Conservation (phyloP, 306 rosid species). For the Quercus ilex region DNA sequence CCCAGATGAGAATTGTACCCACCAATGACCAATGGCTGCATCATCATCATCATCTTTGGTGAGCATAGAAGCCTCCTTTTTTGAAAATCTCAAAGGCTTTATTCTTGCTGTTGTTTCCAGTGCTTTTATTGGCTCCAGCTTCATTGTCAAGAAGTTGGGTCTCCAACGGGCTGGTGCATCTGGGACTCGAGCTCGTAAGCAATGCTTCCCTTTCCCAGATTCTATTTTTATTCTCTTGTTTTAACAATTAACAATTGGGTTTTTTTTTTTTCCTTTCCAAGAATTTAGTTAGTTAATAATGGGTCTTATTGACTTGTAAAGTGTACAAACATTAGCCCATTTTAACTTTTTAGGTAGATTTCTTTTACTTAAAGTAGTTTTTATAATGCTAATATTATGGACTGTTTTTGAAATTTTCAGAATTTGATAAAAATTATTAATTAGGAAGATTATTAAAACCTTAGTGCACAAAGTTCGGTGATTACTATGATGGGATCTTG, state of each 20-base stretch:
- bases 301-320: not conserved
- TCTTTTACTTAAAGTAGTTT: not conserved
- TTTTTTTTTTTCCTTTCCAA: not conserved
- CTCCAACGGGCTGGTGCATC: conserved; percentile 60
- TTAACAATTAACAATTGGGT: not conserved
- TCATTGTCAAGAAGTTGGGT: conserved; percentile 87
- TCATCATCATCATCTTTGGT: not conserved
- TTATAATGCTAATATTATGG: not conserved
- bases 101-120: conserved; percentile 65
- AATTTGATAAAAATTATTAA: not conserved
- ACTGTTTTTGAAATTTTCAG: not conserved
- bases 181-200: conserved; percentile 62
- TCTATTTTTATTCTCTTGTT: not conserved
- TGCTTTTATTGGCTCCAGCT: conserved; percentile 85
- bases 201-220: not conserved
- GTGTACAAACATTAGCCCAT: not conserved
- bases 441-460: not conserved
- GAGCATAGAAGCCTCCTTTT: not conserved
- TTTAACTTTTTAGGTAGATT: not conserved
- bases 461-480: not conserved
- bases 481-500: not conserved
- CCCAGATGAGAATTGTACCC: not conserved
- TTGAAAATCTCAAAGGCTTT: conserved; percentile 62
- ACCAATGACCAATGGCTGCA: not conserved
- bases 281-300: not conserved